Evolutionary conservation across 2,329 filamentous ascomycete genomes (phyloP).

Genomic region (Bipolaris gigantea): DNA sequence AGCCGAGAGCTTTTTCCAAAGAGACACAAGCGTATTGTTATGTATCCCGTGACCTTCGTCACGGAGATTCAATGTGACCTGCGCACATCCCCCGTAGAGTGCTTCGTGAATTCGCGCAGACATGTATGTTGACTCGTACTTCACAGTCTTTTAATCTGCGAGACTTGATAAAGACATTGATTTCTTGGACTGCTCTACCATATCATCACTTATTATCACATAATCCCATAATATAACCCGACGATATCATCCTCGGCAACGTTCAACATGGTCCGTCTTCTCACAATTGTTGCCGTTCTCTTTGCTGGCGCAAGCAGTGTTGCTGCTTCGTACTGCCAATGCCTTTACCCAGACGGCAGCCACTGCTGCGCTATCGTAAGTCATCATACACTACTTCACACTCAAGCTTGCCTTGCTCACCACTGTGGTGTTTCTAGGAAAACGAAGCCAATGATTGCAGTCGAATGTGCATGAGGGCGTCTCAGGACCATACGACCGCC

Average conservation of each 20-base stretch:
- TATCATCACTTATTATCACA: not conserved
- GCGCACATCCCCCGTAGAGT: not conserved
- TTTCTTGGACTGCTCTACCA: not conserved
- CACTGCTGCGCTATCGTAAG: constrained; percentile 9
- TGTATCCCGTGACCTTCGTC: too few species aligned
- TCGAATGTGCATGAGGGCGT: not conserved
- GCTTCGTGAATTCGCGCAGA: not conserved
- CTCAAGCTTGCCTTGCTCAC: not conserved
- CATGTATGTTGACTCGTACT: not conserved
- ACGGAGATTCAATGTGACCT: not conserved
- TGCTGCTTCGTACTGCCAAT: constrained; percentile 7
- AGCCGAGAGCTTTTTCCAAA: too few species aligned
- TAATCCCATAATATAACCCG: not conserved
- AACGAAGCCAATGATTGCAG: not conserved
- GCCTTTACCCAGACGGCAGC: constrained; percentile 1
- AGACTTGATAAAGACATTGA: not conserved
- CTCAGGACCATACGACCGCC: not conserved
- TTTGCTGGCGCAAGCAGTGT: constrained; percentile 5
- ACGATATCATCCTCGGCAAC: not conserved
- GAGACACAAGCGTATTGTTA: too few species aligned
- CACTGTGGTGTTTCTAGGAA: not conserved
- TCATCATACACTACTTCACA: constrained; percentile 1
- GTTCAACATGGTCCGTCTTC: not conserved
- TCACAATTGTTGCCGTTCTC: not conserved
- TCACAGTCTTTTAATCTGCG: not conserved